Evolutionary conservation across 2,329 filamentous ascomycete species (phyloP).

Genomic region (Pseudofabraea citricarpa): DNA sequence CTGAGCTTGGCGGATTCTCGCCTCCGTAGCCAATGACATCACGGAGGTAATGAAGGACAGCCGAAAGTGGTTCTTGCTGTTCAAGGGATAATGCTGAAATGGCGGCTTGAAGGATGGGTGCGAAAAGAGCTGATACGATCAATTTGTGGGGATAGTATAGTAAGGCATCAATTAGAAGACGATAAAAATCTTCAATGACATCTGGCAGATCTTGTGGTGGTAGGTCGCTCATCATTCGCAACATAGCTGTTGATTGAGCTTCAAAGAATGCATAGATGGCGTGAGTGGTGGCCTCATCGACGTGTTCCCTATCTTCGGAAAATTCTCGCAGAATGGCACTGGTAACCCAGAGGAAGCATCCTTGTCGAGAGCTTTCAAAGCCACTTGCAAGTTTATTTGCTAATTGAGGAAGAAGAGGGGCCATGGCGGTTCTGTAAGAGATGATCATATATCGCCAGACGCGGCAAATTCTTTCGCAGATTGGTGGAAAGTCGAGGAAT

Average conservation of each 20-base stretch:
- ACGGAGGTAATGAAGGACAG: slow-evolving; percentile 86
- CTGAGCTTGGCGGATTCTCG: slow-evolving; percentile 62
- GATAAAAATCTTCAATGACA: slow-evolving; percentile 74
- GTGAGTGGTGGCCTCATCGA: slow-evolving; percentile 75
- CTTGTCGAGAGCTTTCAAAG: slow-evolving; percentile 81
- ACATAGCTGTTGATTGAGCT: slow-evolving; percentile 83
- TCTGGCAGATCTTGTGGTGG: slow-evolving; percentile 56
- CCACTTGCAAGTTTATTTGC: slow-evolving; percentile 84
- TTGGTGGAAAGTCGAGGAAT: slow-evolving; percentile 80
- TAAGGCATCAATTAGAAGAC: slow-evolving; percentile 83
- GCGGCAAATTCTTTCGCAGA: slow-evolving; percentile 88
- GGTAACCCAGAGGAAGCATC: slow-evolving; percentile 98
- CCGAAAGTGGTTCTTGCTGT: slow-evolving; percentile 85
- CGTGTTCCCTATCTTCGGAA: slow-evolving; percentile 80
- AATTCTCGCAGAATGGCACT: slow-evolving; percentile 94
- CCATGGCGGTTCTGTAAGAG: slow-evolving; percentile 86
- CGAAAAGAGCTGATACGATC: slow-evolving; percentile 72
- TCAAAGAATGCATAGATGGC: slow-evolving; percentile 95
- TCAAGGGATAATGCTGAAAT: slow-evolving; percentile 83
- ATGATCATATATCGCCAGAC: slow-evolving; percentile 98
- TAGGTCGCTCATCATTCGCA: slow-evolving; percentile 83
- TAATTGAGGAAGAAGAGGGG: slow-evolving; percentile 76
- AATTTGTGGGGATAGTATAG: slow-evolving; percentile 87
- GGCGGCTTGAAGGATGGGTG: slow-evolving; percentile 81
- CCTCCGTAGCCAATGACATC: slow-evolving; percentile 88